phyloP scores from a whole-genome alignment of 2,329 filamentous ascomycete species.

The Leptodontidium sp. region DNA sequence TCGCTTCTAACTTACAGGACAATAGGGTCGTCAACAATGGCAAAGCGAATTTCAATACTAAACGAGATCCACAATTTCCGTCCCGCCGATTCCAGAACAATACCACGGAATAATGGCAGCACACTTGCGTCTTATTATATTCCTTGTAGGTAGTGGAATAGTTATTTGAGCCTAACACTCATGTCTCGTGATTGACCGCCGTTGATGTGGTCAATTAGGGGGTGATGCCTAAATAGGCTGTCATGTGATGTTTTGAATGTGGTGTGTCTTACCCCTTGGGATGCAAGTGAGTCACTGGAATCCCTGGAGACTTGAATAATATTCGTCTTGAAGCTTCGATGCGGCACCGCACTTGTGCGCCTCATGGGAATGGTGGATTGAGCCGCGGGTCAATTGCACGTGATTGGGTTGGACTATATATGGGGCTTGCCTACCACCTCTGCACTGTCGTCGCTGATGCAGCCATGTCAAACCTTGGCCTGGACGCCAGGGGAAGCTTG shows the following conservation, averaged over 20 bases:
- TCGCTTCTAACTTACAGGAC: conserved; percentile 1
- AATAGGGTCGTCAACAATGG: conserved; percentile 8
- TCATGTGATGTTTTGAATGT: conserved; percentile 18
- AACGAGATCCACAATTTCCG: conserved; percentile 2
- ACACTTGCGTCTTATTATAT: conserved; percentile 4
- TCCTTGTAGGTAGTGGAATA: background rate
- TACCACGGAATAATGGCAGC: background rate
- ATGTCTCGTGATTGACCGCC: conserved; percentile 16
- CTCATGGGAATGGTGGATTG: background rate
- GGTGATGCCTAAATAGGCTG: conserved; percentile 22
- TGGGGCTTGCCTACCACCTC: too few relatives aligned
- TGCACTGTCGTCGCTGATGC: too few relatives aligned
- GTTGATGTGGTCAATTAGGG: conserved; percentile 8
- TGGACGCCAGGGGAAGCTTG: too few relatives aligned
- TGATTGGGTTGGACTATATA: background rate
- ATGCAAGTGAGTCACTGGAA: conserved; percentile 10
- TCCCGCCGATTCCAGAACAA: conserved; percentile 1
- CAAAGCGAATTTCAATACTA: conserved; percentile 9
- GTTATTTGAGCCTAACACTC: background rate
- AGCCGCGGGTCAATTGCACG: background rate
- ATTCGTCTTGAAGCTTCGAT: background rate
- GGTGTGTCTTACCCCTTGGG: background rate
- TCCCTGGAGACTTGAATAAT: background rate
- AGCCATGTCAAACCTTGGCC: too few relatives aligned
- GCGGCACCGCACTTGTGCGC: background rate